Conservation (phyloP, 2,329 filamentous ascomycete species). For the Leptosphaerulina australis region DNA sequence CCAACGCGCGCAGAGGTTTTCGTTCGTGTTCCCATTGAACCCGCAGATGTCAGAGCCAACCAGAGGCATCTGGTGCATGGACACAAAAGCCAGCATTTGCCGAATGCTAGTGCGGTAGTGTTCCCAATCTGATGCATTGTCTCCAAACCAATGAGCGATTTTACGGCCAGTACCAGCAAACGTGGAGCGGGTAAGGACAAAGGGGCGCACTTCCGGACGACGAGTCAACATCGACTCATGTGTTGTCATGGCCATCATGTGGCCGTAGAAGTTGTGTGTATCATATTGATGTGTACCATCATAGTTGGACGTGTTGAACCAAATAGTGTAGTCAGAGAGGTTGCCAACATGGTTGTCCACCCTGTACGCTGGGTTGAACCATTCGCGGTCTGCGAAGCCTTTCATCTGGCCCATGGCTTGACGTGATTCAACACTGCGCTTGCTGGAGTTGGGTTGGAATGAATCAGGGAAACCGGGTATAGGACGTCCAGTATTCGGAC, state of each 20-base stretch:
- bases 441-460: conserved; percentile 63
- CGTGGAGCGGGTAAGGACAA: conserved; percentile 77
- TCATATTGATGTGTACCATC: conserved; percentile 74
- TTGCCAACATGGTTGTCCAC: conserved; percentile 66
- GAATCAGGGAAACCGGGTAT: conserved; percentile 71
- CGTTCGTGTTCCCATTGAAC: conserved; percentile 69
- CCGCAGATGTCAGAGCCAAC: conserved; percentile 73
- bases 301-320: conserved; percentile 70
- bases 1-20: conserved; percentile 77
- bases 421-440: conserved; percentile 23
- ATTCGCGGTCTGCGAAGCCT: conserved; percentile 67
- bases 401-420: conserved; percentile 51
- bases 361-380: conserved; percentile 68
- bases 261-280: conserved; percentile 77
- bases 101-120: conserved; percentile 53
- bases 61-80: conserved; percentile 57
- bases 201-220: conserved; percentile 66
- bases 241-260: conserved; percentile 73
- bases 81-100: conserved; percentile 54
- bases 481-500: conserved; percentile 63
- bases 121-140: conserved; percentile 56
- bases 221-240: conserved; percentile 69
- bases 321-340: conserved; percentile 58
- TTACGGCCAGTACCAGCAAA: conserved; percentile 72
- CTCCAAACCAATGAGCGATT: conserved; percentile 67